Conservation (phyloP, 2,329 filamentous ascomycete species). For the Paecilomyces variotii region DNA sequence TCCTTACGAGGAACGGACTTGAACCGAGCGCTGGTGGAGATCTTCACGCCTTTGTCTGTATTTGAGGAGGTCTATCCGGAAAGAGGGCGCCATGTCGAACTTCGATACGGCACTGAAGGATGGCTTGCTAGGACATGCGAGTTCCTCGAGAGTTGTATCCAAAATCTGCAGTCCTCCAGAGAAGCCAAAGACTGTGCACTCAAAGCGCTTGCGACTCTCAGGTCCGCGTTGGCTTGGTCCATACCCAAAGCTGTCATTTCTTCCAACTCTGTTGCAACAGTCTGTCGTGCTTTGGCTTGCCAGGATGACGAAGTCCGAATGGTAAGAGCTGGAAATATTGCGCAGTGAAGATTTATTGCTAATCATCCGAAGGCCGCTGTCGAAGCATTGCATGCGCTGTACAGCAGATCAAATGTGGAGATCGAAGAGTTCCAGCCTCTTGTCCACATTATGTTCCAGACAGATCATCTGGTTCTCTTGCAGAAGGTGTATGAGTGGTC, state of each 20-base stretch:
- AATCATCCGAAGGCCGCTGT: constrained; percentile 56
- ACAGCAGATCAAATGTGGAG: constrained; percentile 63
- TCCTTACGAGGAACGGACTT: constrained; percentile 74
- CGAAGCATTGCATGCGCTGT: constrained; percentile 76
- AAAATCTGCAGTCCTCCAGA: constrained; percentile 56
- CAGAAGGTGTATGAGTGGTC: constrained; percentile 73
- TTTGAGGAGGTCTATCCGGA: constrained; percentile 69
- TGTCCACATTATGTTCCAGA: constrained; percentile 69
- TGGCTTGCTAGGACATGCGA: constrained; percentile 74
- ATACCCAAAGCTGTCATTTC: constrained; percentile 72
- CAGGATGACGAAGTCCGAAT: constrained; percentile 66
- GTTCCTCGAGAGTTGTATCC: constrained; percentile 66
- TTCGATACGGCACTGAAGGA: constrained; percentile 73
- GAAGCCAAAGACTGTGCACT: constrained; percentile 63
- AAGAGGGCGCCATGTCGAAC: constrained; percentile 58
- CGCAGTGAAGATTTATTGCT: neutral
- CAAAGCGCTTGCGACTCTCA: constrained; percentile 68
- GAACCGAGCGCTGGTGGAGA: constrained; percentile 84
- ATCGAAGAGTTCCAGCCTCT: constrained; percentile 72
- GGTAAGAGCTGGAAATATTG: constrained; percentile 39
- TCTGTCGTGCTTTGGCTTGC: constrained; percentile 64
- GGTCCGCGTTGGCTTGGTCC: constrained; percentile 78
- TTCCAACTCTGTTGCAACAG: constrained; percentile 59
- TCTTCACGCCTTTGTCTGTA: constrained; percentile 74
- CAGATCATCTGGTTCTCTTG: constrained; percentile 63